Conservation (phyloP, 805 yeast species). For the Ogataea chonburiensis region DNA sequence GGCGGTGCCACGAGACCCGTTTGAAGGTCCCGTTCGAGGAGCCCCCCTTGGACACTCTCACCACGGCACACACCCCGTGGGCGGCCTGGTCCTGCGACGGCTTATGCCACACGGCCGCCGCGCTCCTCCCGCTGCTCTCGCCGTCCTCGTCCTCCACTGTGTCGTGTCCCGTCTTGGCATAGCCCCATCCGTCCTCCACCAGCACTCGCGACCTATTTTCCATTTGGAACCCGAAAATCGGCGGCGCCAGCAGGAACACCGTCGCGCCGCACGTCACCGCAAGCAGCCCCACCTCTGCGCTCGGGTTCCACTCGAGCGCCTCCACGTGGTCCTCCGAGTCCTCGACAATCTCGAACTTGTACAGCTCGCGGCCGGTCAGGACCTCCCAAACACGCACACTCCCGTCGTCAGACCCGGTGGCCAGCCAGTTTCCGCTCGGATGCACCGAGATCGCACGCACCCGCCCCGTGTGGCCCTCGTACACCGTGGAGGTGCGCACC, state of each 20-base stretch:
- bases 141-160: constrained; percentile 26
- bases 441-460: constrained; percentile 82
- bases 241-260: constrained; percentile 80
- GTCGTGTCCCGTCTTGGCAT: constrained; percentile 43
- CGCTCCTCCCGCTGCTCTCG: constrained; percentile 37
- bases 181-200: constrained; percentile 92
- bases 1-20: constrained; percentile 90
- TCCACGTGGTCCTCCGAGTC: constrained; percentile 77
- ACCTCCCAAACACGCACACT: constrained; percentile 96
- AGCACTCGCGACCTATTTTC: constrained; percentile 78
- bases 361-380: constrained; percentile 90
- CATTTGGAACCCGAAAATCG: constrained; percentile 82
- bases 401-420: constrained; percentile 98
- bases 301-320: constrained; percentile 88
- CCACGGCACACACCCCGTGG: constrained; percentile 70
- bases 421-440: constrained; percentile 90
- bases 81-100: constrained; percentile 62
- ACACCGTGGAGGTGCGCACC: constrained; percentile 78
- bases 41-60: constrained; percentile 49
- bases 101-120: constrained; percentile 78
- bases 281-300: constrained; percentile 65
- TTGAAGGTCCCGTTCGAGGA: constrained; percentile 61
- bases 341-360: constrained; percentile 50
- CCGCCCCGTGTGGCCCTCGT: constrained; percentile 78
- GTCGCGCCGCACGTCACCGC: constrained; percentile 84